Percentiles rank a stretch among this genome's conserved stretches.
Evolutionary conservation across 805 yeast species (phyloP).

Genomic region (Brettanomyces naardenensis): DNA sequence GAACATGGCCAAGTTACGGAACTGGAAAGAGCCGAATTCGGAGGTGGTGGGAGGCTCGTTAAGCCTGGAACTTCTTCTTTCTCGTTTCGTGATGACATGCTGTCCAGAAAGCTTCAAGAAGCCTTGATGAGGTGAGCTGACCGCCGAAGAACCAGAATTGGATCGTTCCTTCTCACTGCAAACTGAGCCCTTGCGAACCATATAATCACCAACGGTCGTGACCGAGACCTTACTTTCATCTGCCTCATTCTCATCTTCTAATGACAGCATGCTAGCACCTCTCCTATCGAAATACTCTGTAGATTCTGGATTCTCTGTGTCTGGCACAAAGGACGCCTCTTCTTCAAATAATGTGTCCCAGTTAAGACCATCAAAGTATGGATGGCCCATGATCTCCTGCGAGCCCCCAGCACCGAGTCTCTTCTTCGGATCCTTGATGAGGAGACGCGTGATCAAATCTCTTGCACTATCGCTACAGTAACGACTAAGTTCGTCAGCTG

Average conservation of each 20-base stretch:
- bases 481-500: conserved; percentile 42
- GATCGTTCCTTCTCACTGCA: conserved; percentile 7
- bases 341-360: conserved; percentile 70
- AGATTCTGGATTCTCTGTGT: conserved; percentile 67
- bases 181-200: conserved; percentile 1
- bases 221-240: background rate
- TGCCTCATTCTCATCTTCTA: conserved; percentile 38
- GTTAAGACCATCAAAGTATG: conserved; percentile 61
- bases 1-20: conserved; percentile 79
- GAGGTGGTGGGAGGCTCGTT: conserved; percentile 50
- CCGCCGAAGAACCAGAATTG: conserved; percentile 18
- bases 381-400: conserved; percentile 69
- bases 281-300: conserved; percentile 88
- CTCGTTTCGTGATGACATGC: conserved; percentile 42
- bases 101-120: conserved; percentile 18
- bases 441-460: conserved; percentile 58
- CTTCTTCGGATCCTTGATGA: conserved; percentile 53
- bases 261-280: conserved; percentile 71
- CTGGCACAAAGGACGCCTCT: conserved; percentile 80
- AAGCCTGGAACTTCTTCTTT: conserved; percentile 64
- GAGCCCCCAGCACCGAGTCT: conserved; percentile 79
- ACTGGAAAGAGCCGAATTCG: conserved; percentile 90
- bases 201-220: conserved; percentile 6
- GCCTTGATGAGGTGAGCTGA: conserved; percentile 22
- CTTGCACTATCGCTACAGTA: conserved; percentile 60